phyloP scores from a whole-genome alignment of 2,329 filamentous ascomycete species.

The Biscogniauxia marginata region DNA sequence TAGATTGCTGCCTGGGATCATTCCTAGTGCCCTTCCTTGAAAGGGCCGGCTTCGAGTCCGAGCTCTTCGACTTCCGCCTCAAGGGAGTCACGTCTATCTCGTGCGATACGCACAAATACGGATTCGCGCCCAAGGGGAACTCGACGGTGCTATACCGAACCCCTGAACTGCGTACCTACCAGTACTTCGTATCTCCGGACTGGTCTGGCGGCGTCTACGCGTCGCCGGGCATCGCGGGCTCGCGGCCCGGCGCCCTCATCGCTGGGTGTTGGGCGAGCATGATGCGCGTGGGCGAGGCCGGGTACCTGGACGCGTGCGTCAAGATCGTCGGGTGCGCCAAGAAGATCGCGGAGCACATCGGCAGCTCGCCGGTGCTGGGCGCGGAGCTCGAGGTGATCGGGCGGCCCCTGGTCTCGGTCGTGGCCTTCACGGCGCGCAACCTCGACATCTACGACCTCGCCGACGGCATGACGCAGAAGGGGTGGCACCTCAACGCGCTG shows the following conservation, averaged over 20 bases:
- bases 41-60: constrained; percentile 86
- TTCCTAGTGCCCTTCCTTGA: constrained; percentile 92
- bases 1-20: constrained; percentile 95
- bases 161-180: constrained; percentile 74
- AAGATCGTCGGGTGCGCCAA: constrained; percentile 86
- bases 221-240: constrained; percentile 87
- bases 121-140: constrained; percentile 97
- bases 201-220: constrained; percentile 97
- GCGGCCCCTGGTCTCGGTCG: constrained; percentile 82
- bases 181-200: constrained; percentile 94
- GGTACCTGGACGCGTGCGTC: constrained; percentile 83
- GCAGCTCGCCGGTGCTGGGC: constrained; percentile 64
- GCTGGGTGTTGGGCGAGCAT: constrained; percentile 93
- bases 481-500: constrained; percentile 95
- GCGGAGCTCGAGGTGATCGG: constrained; percentile 79
- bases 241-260: constrained; percentile 88
- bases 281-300: constrained; percentile 82
- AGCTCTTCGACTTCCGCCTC: constrained; percentile 89
- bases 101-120: constrained; percentile 98
- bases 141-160: constrained; percentile 89
- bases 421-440: constrained; percentile 81
- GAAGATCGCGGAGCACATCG: constrained; percentile 74
- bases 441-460: constrained; percentile 89
- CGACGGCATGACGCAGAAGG: constrained; percentile 77
- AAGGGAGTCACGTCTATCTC: constrained; percentile 94